Conservation (phyloP, 768 basidiomycete genomes). For the Trametes villosa region DNA sequence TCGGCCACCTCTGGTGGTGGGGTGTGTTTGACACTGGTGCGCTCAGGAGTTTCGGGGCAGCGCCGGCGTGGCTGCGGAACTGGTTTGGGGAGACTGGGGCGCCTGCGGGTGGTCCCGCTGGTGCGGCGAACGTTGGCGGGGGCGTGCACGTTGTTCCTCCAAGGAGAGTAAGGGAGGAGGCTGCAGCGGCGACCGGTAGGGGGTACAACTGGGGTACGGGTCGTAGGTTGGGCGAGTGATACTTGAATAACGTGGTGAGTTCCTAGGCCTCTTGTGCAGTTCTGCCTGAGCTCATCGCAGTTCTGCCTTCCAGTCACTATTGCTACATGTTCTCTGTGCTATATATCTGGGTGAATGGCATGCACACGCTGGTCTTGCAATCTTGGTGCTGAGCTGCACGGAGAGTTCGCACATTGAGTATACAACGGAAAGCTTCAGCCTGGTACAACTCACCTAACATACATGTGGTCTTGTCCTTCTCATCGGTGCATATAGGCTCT, state of each 20-base stretch:
- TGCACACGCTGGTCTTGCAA: no score
- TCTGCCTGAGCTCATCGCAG: not conserved
- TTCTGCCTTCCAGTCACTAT: no score
- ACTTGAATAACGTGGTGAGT: not conserved
- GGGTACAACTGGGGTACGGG: conserved; percentile 62
- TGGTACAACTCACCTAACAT: not conserved
- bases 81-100: conserved; percentile 46
- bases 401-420: no score
- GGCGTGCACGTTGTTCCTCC: conserved; percentile 66
- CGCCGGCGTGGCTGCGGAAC: conserved; percentile 62
- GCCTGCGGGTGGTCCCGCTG: conserved; percentile 28
- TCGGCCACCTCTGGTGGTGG: conserved; percentile 87
- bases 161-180: conserved; percentile 27
- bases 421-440: no score
- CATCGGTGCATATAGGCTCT: not conserved
- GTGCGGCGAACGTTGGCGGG: conserved; percentile 39
- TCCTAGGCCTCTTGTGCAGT: not conserved
- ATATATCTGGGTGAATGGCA: not conserved
- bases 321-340: not conserved
- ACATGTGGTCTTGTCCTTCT: not conserved
- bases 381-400: not conserved
- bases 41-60: conserved; percentile 50
- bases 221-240: conserved; percentile 46
- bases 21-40: conserved; percentile 54
- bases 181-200: conserved; percentile 23